Conservation (phyloP, 495 filamentous ascomycete species). For the Lasiosphaeria miniovina region DNA sequence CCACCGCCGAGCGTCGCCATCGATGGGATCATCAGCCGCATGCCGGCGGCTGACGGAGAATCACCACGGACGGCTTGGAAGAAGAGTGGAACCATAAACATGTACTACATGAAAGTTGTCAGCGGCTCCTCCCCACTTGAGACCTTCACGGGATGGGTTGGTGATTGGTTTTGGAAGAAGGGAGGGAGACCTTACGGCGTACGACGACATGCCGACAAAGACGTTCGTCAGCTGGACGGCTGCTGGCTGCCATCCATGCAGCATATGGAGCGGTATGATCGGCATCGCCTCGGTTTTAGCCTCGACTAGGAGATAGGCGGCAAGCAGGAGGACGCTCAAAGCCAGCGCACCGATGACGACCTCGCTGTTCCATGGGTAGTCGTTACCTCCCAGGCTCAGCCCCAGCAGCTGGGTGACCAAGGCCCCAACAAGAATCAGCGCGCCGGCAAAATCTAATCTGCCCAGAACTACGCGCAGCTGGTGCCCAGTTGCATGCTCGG, state of each 20-base stretch:
- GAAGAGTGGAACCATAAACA: constrained; percentile 62
- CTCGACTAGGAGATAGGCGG: constrained; percentile 52
- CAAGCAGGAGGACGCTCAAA: constrained; percentile 49
- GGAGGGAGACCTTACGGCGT: constrained; percentile 53
- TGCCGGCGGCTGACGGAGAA: constrained; percentile 56
- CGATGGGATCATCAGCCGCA: constrained; percentile 57
- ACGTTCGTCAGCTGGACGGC: constrained; percentile 59
- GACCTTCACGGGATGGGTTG: too few species aligned
- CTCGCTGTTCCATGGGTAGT: constrained; percentile 54
- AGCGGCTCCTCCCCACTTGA: neutral
- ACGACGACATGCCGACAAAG: constrained; percentile 60
- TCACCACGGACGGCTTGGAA: constrained; percentile 64
- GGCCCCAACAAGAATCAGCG: constrained; percentile 52
- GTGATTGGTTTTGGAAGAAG: too few species aligned
- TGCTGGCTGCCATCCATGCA: constrained; percentile 50
- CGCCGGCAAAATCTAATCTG: constrained; percentile 55
- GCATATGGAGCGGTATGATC: constrained; percentile 58
- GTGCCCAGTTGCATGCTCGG: constrained; percentile 13
- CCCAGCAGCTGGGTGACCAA: constrained; percentile 57
- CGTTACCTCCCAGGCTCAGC: constrained; percentile 61
- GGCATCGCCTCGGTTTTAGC: constrained; percentile 57
- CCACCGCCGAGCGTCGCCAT: constrained; percentile 59
- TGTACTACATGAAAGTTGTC: constrained; percentile 44
- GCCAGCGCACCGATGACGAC: constrained; percentile 50
- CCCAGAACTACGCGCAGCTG: constrained; percentile 43